Base-by-base conservation (phyloP, 2,329 filamentous ascomycete species). In the Cercospora citrullina region DNA sequence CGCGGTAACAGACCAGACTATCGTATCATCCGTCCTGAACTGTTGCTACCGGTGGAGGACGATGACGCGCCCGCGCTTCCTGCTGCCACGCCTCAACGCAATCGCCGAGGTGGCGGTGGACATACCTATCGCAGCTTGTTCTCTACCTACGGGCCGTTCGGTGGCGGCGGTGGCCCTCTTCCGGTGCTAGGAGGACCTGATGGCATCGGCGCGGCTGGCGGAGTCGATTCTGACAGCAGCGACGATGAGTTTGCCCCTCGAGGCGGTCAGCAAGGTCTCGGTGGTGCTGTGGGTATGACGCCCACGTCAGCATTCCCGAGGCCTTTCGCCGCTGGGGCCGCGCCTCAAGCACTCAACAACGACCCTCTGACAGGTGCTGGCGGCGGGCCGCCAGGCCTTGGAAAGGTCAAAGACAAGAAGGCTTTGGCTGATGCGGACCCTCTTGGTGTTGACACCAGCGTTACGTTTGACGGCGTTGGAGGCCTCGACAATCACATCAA, bases 391-490 rank as follows among this genome's bases (percentile, higher is more conserved):
- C 91, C 92, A 9, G 89, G 87, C 14, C 88, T 98, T 42, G 95
- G 95, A 72, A 97, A 94, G 80, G 86, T 98, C 75, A 97, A 96
- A 81, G 94, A 96, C 77, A 91, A 90, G 76, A 96, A 97, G 78
- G 90, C 92, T 4, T 86, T 97, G 59, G 94, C 94, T 23, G 95
- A 99, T 81, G 92, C 94, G 3, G 95, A 98, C 77, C 95, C 95
- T 55, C 86, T 99, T 3, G 95, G 95, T 9, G 93, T 99, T 36
- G 94, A 98, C 77, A 84, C 94, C 76, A 94, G 89, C 75, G 93
- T 99, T 69, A 94, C 94, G 77, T 97, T 99, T 78, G 94, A 92
- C 79, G 92, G 94, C 72, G 94, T 99, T 65, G 95, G 95, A 76
- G 95, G 95, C 48, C 82, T 99, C 55, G 90, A 96, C 77, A 90